Base-by-base conservation (phyloP, 306 rosid genomes). In the Inga leiocalycina region DNA sequence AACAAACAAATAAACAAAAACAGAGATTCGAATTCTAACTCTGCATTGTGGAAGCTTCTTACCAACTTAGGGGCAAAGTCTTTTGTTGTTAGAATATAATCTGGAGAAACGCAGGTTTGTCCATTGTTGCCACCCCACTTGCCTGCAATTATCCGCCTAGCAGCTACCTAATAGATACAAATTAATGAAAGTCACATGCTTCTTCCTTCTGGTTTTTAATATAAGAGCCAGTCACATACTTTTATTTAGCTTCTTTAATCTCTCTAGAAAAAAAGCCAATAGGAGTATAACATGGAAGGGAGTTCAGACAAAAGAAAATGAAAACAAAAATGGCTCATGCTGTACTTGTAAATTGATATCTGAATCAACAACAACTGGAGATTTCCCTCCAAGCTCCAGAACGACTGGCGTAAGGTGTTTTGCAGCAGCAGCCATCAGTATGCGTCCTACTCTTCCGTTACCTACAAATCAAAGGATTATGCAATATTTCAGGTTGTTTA, bases 321-420 rank as follows among this genome's bases (percentile, higher is more conserved):
- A 59, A 24, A 39, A 35, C 32, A 65, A 32, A 57, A 71, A 61
- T 10, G 77, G 71, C 57, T 75, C 46, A 27, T 35, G 73, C n/a
- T 77, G 39, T 83, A 96, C 99, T 82, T 84, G 82, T 70, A 94
- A 87, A 87, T 94, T 90, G 62, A 90, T 89, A 85, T 66, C 62
- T 54, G 95, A 90, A 87, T 97, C 99, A 69, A 97, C 98, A 73
- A 97, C 80, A 79, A 85, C 94, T 1, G 99, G 99, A 82, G 88
- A 92, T 85, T 97, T 97, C 99, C 99, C 99, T 84, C 99, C 99
- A 48, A 97, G 99, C 90, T 97, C 99, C 87, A 97, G 79, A 78
- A 92, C 90, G 75, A 97, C 98, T 67, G 99, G 99, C 45, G 99
- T 97, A 81, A 97, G 98, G 89, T 97, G 97, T 85, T 91, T 94